Evolutionary conservation across 768 basidiomycete species (phyloP), one percentile per base, ranked within the genome.

Genomic region (Tricholoma sp.): DNA sequence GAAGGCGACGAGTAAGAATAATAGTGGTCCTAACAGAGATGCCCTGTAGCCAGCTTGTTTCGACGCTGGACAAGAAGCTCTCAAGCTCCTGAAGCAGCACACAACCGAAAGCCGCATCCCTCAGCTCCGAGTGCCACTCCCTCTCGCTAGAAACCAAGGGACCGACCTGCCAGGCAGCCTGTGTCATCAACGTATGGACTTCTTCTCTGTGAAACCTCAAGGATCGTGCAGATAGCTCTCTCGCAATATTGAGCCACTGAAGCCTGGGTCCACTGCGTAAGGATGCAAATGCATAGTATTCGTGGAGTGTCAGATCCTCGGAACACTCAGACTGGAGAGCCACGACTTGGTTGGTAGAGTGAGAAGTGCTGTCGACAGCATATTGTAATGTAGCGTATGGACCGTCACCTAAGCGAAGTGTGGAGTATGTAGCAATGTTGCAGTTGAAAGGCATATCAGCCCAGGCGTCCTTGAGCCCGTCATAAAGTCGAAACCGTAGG

Each of bases 201-300:
- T 74, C 76, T 0, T 69, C 67, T 7, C 62, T 56, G 21, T 69
- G 65, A 55, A 84, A 76, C 8, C 69, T 72, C 54, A 84, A 59
- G 0, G 62, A 60, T 19, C 71, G 67, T 6, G 69, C 69, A 6
- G 70, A 69, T n/a, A 83, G 59, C 58, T 79, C 79, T n/a, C 76
- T 72, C 11, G 72, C 57, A 37, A 83, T 74, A 57, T 83, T 83
- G 37, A 75, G 64, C 81, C 80, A 82, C 50, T 83, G 81, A 0
- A 83, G 59, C 2, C 57, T 64, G 0, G 68, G 57, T 0, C 82
- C 81, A 35, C 75, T 71, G 5, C 83, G 78, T 34, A 83, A 59
- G 50, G 71, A 67, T 10, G 72, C 75, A 52, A 80, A 83, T 0
- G 76, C 70, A 11, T 75, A 66, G 32, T 69, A 76, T 54, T 83